Conservation (phyloP, 192 early-diverging fungal species). For the Coemansia sp. region DNA sequence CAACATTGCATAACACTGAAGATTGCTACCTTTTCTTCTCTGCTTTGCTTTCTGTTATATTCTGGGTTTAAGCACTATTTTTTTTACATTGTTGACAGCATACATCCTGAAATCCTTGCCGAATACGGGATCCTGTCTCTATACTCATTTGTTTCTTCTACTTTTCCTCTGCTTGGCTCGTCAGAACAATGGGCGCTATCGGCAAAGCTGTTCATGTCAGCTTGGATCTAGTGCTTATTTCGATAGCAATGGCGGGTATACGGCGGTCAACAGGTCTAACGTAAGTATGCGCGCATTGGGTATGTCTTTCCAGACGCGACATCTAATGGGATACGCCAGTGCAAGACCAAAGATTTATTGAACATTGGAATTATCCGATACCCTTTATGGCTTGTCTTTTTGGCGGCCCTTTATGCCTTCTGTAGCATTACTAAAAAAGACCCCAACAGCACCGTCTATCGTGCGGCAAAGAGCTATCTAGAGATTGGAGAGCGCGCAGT, state of each 20-base stretch:
- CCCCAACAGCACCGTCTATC: constrained; percentile 7
- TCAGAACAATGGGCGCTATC: constrained; percentile 3
- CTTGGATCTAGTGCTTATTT: constrained; percentile 39
- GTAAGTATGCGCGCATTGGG: constrained; percentile 19
- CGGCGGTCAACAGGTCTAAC: constrained; percentile 35
- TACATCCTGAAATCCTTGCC: neutral
- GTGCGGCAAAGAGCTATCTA: constrained; percentile 20
- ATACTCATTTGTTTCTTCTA: neutral
- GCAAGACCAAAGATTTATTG: neutral
- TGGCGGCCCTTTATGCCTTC: neutral
- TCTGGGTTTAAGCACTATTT: neutral
- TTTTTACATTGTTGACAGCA: neutral
- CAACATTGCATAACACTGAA: no score
- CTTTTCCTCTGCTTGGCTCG: neutral
- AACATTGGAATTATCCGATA: no score
- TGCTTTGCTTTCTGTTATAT: no score
- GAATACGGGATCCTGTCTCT: neutral
- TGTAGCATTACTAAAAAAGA: constrained; percentile 23
- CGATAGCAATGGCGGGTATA: constrained; percentile 37
- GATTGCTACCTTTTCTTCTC: no score
- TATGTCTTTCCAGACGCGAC: neutral
- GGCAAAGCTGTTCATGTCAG: constrained; percentile 30
- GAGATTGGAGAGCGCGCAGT: constrained; percentile 32
- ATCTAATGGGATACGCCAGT: neutral
- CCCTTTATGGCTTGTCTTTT: neutral